Conservation (phyloP, 2,329 filamentous ascomycete genomes). For the Aspergillus pseudoglaucus region DNA sequence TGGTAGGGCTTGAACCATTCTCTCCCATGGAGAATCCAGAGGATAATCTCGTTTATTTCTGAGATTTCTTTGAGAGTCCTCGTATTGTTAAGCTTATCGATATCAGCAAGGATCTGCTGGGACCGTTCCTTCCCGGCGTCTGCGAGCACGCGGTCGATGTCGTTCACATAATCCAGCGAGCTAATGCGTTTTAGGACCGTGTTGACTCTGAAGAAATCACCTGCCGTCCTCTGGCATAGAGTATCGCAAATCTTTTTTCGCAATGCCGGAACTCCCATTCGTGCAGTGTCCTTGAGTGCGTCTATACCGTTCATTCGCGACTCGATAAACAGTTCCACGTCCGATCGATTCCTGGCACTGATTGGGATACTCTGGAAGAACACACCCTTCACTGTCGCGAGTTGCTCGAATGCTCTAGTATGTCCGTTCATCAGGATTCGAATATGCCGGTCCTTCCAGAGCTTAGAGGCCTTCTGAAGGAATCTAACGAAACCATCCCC, state of each 20-base stretch:
- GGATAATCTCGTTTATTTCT: slow-evolving; percentile 23
- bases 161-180: slow-evolving; percentile 18
- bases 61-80: slow-evolving; percentile 18
- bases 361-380: slow-evolving; percentile 11
- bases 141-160: slow-evolving; percentile 20
- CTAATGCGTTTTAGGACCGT: slow-evolving; percentile 20
- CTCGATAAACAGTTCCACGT: slow-evolving; percentile 19
- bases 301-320: slow-evolving; percentile 20
- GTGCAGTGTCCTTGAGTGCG: slow-evolving; percentile 14
- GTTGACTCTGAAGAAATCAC: slow-evolving; percentile 22
- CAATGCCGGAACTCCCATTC: slow-evolving; percentile 12
- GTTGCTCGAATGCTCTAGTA: slow-evolving; percentile 13
- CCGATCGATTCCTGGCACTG: slow-evolving; percentile 12
- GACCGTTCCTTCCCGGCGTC: slow-evolving; percentile 17
- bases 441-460: slow-evolving; percentile 7
- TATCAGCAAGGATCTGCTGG: slow-evolving; percentile 19
- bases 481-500: slow-evolving; percentile 16
- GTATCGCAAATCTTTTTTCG: slow-evolving; percentile 13
- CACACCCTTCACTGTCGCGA: slow-evolving; percentile 5
- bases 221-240: slow-evolving; percentile 14
- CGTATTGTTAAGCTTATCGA: slow-evolving; percentile 16
- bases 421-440: slow-evolving; percentile 17
- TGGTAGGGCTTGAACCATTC: slow-evolving; percentile 11
- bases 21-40: slow-evolving; percentile 18
- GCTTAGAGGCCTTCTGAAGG: slow-evolving; percentile 6